Percentiles rank a stretch among this genome's conserved stretches.
Conservation (phyloP, 1,284 basidiomycete species). For the Inonotus hispidus region DNA sequence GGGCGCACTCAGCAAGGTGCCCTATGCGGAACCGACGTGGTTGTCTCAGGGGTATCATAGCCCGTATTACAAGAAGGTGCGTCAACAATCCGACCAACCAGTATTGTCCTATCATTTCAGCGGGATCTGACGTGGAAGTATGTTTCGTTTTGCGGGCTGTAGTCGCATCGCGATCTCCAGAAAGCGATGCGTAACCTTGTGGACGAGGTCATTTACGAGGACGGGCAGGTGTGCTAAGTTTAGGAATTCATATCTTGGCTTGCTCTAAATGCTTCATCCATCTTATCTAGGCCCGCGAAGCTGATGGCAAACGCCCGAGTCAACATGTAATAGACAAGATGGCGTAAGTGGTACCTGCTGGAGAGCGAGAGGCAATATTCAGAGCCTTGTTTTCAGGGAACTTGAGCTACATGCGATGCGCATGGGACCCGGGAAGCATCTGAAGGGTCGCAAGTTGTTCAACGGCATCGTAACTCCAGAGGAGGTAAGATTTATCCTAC, state of each 20-base stretch:
- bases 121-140: background rate
- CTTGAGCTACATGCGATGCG: conserved; percentile 85
- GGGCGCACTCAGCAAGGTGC: conserved; percentile 65
- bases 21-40: conserved; percentile 84
- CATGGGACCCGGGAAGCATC: conserved; percentile 80
- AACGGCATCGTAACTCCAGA: conserved; percentile 82
- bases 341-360: conserved; percentile 41
- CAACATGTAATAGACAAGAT: conserved; percentile 65
- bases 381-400: conserved; percentile 35
- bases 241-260: background rate
- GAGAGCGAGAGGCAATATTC: background rate
- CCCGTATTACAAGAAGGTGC: conserved; percentile 70
- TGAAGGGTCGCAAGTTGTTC: conserved; percentile 79
- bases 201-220: conserved; percentile 45
- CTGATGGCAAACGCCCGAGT: conserved; percentile 68
- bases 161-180: conserved; percentile 48
- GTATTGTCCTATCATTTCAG: too few relatives aligned
- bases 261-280: background rate
- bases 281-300: conserved; percentile 53
- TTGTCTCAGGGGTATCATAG: conserved; percentile 58
- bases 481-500: conserved; percentile 47
- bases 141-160: background rate
- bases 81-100: conserved; percentile 17
- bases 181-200: conserved; percentile 43
- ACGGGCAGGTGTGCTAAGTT: conserved; percentile 36